Percentiles rank a stretch among this genome's conserved stretches.
phyloP scores from a whole-genome alignment of 768 basidiomycete genomes.

The Candolleomyces aberdarensis region DNA sequence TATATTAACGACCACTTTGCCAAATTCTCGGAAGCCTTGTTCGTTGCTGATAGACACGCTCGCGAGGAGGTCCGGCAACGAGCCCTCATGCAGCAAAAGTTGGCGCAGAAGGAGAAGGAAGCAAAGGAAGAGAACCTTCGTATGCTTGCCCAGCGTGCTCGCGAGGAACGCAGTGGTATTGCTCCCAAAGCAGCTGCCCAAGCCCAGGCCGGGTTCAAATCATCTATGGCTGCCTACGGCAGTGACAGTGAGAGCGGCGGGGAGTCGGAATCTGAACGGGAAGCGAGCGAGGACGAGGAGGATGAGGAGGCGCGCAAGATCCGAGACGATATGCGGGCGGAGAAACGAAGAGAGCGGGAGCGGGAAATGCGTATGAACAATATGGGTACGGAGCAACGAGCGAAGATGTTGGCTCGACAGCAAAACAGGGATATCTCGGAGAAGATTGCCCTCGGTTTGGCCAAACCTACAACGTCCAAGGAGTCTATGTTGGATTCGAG shows the following conservation, averaged over 20 bases:
- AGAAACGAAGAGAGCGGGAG: slow-evolving; percentile 92
- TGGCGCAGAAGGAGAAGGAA: slow-evolving; percentile 98
- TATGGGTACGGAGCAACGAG: slow-evolving; percentile 96
- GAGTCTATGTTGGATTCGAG: slow-evolving; percentile 97
- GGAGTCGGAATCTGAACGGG: slow-evolving; percentile 48
- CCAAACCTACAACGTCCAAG: slow-evolving; percentile 94
- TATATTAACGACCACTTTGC: slow-evolving; percentile 99
- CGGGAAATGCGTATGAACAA: slow-evolving; percentile 98
- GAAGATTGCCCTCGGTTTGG: slow-evolving; percentile 96
- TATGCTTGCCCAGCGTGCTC: slow-evolving; percentile 89
- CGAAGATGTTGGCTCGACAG: slow-evolving; percentile 92
- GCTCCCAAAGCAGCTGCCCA: slow-evolving; percentile 65
- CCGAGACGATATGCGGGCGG: slow-evolving; percentile 86
- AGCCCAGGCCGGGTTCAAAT: slow-evolving; percentile 67
- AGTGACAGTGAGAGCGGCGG: slow-evolving; percentile 63
- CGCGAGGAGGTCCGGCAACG: slow-evolving; percentile 98
- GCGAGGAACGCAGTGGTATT: slow-evolving; percentile 89
- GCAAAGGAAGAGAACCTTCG: slow-evolving; percentile 96
- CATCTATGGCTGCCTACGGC: slow-evolving; percentile 81
- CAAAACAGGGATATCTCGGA: slow-evolving; percentile 99
- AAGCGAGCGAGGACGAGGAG: slow-evolving; percentile 41
- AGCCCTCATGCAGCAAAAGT: slow-evolving; percentile 95
- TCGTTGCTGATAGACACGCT: slow-evolving; percentile 94
- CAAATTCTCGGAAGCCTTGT: slow-evolving; percentile 95
- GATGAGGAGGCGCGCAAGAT: slow-evolving; percentile 85